Percentiles rank a stretch among this genome's conserved stretches.
phyloP scores from a whole-genome alignment of 495 filamentous ascomycete species.

The Beverwykella pulmonaria region DNA sequence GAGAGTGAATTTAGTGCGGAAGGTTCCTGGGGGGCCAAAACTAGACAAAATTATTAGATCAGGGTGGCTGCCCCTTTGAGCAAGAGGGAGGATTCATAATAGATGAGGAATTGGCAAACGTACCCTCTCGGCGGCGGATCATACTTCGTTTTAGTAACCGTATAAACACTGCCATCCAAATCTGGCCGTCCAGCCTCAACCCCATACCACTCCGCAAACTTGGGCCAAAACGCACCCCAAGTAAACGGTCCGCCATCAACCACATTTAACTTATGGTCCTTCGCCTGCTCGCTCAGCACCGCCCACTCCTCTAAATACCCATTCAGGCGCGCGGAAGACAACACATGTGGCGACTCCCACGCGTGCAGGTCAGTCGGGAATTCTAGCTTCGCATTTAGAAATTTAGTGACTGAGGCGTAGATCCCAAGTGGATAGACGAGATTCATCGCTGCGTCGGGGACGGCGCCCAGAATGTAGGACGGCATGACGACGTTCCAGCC shows the following conservation, averaged over 20 bases:
- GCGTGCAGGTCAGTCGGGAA: slow-evolving; percentile 50
- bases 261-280: slow-evolving; percentile 53
- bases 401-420: slow-evolving; percentile 51
- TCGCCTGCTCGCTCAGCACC: slow-evolving; percentile 45
- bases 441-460: slow-evolving; percentile 56
- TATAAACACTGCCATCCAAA: slow-evolving; percentile 31
- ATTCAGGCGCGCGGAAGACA: slow-evolving; percentile 50
- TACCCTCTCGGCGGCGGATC: slow-evolving; percentile 31
- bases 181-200: slow-evolving; percentile 40
- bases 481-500: slow-evolving; percentile 51
- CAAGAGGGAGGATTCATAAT: background rate
- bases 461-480: slow-evolving; percentile 55
- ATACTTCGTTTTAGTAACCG: slow-evolving; percentile 11
- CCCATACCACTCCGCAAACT: slow-evolving; percentile 51
- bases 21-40: slow-evolving; percentile 46
- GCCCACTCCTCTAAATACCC: slow-evolving; percentile 56
- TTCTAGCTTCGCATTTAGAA: slow-evolving; percentile 45
- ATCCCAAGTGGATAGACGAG: slow-evolving; percentile 52
- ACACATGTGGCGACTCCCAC: slow-evolving; percentile 50
- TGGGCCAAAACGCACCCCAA: slow-evolving; percentile 53
- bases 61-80: too few relatives aligned
- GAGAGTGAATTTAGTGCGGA: slow-evolving; percentile 48
- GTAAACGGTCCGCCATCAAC: slow-evolving; percentile 50
- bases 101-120: background rate
- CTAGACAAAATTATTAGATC: too few relatives aligned